Evolutionary conservation across 2,329 filamentous ascomycete genomes (phyloP).

Genomic region (Aspergillus piperis): DNA sequence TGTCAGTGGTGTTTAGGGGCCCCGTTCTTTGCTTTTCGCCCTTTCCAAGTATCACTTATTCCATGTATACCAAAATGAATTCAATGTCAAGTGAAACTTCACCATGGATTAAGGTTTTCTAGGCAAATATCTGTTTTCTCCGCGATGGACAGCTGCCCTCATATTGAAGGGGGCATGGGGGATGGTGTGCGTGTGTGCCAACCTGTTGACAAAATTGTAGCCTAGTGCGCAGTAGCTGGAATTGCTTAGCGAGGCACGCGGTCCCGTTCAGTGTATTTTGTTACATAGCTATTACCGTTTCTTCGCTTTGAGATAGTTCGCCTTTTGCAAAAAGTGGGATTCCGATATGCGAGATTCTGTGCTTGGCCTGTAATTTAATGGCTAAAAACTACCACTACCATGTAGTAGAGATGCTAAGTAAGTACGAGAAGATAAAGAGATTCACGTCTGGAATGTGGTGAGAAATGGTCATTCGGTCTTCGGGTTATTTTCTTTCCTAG

Average conservation of each 20-base stretch:
- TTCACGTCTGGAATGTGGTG: background rate
- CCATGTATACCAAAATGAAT: too few species aligned
- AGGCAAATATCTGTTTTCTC: too few species aligned
- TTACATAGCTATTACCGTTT: background rate
- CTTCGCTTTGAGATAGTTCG: background rate
- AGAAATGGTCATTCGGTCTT: background rate
- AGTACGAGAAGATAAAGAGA: background rate
- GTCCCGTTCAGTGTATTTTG: background rate
- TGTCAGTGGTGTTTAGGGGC: too few species aligned
- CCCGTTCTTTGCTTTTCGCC: too few species aligned
- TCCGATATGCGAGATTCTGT: background rate
- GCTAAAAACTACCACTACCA: background rate
- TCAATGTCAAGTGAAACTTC: too few species aligned
- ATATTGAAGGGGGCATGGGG: background rate
- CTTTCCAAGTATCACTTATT: too few species aligned
- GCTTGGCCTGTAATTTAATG: background rate
- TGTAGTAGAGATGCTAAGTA: background rate
- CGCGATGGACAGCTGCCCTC: too few species aligned
- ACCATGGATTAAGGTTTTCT: too few species aligned
- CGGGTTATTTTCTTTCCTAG: background rate
- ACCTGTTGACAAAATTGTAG: background rate
- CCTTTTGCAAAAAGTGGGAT: background rate
- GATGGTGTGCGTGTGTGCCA: background rate
- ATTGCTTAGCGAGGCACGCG: conserved; percentile 1
- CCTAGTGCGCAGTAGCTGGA: background rate